Evolutionary conservation across 176 grass and related monocot species (phyloP).

Genomic region (Bolboschoenus planiculmis): DNA sequence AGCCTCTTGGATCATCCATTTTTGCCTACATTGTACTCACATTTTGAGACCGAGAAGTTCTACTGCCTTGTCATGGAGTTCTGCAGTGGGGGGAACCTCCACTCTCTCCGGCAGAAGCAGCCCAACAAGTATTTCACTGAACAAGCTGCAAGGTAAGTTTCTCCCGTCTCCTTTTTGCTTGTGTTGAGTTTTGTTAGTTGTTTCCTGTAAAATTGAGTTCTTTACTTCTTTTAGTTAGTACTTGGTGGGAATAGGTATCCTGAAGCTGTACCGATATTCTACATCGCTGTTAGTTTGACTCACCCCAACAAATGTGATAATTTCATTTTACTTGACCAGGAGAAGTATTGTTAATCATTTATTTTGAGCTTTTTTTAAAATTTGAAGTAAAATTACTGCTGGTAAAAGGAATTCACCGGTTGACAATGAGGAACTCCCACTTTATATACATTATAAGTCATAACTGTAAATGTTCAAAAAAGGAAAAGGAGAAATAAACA

Average conservation of each 20-base stretch:
- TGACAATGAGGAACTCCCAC: not conserved
- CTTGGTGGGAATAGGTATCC: not conserved
- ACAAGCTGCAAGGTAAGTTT: conserved; percentile 56
- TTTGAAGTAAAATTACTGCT: not conserved
- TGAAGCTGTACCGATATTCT: not conserved
- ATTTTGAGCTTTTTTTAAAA: not conserved
- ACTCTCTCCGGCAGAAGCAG: conserved; percentile 78
- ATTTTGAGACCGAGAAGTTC: conserved; percentile 88
- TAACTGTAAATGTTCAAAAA: not conserved
- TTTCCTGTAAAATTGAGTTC: not conserved
- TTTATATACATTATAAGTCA: not conserved
- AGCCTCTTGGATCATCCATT: conserved; percentile 80
- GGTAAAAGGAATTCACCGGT: not conserved
- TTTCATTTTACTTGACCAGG: not conserved
- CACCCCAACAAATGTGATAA: not conserved
- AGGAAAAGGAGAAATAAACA: not conserved
- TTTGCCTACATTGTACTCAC: conserved; percentile 82
- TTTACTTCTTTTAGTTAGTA: not conserved
- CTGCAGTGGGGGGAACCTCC: conserved; percentile 93
- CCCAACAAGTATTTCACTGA: conserved; percentile 66
- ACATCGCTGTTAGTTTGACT: not conserved
- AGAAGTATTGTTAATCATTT: not conserved
- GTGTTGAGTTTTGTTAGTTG: not conserved
- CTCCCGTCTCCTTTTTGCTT: not conserved
- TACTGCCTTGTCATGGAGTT: conserved; percentile 93